Percentiles rank a stretch among this genome's conserved stretches.
Evolutionary conservation across 768 basidiomycete species (phyloP).

Genomic region (Boletus pseudo-olivaceus): DNA sequence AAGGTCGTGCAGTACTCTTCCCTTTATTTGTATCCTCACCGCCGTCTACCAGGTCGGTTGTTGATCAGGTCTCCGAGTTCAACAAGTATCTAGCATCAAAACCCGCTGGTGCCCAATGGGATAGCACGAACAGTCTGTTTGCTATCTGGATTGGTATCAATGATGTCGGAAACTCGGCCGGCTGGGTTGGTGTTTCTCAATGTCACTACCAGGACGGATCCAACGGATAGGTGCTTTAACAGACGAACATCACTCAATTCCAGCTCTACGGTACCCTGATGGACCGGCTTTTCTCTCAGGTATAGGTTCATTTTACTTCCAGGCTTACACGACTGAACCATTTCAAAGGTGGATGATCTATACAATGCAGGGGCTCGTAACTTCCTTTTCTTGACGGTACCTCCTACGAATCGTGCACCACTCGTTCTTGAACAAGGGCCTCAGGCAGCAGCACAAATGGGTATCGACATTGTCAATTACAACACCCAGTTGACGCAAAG

Average conservation of each 20-base stretch:
- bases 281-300: conserved; percentile 29
- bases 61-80: conserved; percentile 63
- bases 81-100: conserved; percentile 43
- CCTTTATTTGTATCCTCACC: background rate
- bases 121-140: conserved; percentile 54
- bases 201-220: background rate
- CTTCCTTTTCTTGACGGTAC: conserved; percentile 62
- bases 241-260: conserved; percentile 23
- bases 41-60: conserved; percentile 15
- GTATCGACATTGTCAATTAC: conserved; percentile 42
- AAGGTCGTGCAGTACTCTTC: conserved; percentile 20
- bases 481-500: conserved; percentile 44
- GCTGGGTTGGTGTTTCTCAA: conserved; percentile 16
- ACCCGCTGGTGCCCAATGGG: conserved; percentile 54
- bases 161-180: conserved; percentile 39
- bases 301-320: conserved; percentile 1
- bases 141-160: conserved; percentile 73
- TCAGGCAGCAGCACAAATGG: conserved; percentile 26
- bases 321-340: too few relatives aligned
- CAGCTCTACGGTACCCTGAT: conserved; percentile 26
- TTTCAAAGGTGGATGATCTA: conserved; percentile 18
- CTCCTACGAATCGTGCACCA: conserved; percentile 56
- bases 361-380: conserved; percentile 50
- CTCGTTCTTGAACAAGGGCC: conserved; percentile 43
- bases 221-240: background rate